Evolutionary conservation across 2,329 filamentous ascomycete species (phyloP).

Genomic region (Diaporthe amygdali): DNA sequence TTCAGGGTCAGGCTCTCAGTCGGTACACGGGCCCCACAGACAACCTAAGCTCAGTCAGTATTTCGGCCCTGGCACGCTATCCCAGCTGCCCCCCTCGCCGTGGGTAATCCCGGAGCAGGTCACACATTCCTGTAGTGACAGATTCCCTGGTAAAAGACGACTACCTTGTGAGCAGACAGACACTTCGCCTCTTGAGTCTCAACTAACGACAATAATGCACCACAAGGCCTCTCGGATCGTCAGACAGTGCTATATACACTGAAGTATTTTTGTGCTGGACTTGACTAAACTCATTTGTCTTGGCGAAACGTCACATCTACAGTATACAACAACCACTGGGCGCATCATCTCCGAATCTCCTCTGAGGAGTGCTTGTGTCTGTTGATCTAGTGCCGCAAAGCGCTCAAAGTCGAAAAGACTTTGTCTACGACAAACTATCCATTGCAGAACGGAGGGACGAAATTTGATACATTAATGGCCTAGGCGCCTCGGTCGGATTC

Average conservation of each 20-base stretch:
- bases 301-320: constrained; percentile 1
- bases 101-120: constrained; percentile 5
- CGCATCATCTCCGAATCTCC: neutral
- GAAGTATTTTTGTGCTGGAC: neutral
- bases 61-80: constrained; percentile 19
- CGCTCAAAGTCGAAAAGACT: neutral
- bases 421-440: neutral
- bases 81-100: constrained; percentile 10
- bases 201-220: neutral
- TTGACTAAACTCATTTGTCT: neutral
- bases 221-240: neutral
- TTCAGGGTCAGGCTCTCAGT: constrained; percentile 11
- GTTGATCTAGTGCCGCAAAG: neutral
- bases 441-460: neutral
- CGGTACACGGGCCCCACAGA: constrained; percentile 22
- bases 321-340: neutral
- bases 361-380: neutral
- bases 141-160: neutral
- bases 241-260: neutral
- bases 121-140: neutral
- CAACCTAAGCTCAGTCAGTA: constrained; percentile 9
- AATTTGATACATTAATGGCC: neutral
- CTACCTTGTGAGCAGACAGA: constrained; percentile 3
- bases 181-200: neutral
- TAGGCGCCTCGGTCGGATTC: neutral